These are phyloP conservation scores for Phlyctochytrium arcticum DNA, from an alignment of 192 early-diverging fungal species.

Conservation along the genomic window DNA sequence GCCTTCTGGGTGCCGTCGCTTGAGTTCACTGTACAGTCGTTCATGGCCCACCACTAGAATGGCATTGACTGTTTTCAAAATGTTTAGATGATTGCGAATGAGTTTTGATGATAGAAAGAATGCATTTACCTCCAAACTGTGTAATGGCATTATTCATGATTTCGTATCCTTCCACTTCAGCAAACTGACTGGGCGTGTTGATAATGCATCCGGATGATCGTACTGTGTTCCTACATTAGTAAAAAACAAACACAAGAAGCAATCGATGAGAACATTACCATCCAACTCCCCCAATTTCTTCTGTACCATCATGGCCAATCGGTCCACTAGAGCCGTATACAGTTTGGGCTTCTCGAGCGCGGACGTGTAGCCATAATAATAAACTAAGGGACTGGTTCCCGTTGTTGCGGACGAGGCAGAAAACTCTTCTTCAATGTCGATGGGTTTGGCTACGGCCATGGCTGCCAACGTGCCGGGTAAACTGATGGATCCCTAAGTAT, in stretches of 20 bases:
- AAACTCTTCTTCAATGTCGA: slow-evolving; percentile 84
- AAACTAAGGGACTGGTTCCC: slow-evolving; percentile 73
- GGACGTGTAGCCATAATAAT: slow-evolving; percentile 83
- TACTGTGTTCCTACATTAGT: slow-evolving; percentile 31
- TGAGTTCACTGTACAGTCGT: slow-evolving; percentile 82
- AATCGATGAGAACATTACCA: slow-evolving; percentile 21
- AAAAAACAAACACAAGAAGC: not conserved
- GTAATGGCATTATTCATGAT: slow-evolving; percentile 69
- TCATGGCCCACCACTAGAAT: slow-evolving; percentile 91
- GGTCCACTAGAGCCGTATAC: slow-evolving; percentile 64
- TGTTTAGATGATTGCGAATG: not conserved
- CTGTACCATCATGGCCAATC: slow-evolving; percentile 61
- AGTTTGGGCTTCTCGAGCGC: slow-evolving; percentile 75
- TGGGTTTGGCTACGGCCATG: slow-evolving; percentile 64
- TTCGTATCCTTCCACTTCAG: slow-evolving; percentile 71
- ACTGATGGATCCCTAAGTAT: slow-evolving; percentile 63
- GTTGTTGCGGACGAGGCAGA: slow-evolving; percentile 64
- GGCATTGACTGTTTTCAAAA: slow-evolving; percentile 58
- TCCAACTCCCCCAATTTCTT: slow-evolving; percentile 43
- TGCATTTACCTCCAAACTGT: slow-evolving; percentile 60
- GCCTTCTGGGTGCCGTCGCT: slow-evolving; percentile 45
- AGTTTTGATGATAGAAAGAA: too few relatives aligned
- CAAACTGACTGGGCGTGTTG: slow-evolving; percentile 77
- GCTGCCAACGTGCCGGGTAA: slow-evolving; percentile 86
- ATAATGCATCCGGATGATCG: slow-evolving; percentile 75